A percentile compares a stretch with the other conserved stretches of the same genome.
Conservation (phyloP, 1,284 basidiomycete genomes). For the Anthracocystis panici-leucophaei region DNA sequence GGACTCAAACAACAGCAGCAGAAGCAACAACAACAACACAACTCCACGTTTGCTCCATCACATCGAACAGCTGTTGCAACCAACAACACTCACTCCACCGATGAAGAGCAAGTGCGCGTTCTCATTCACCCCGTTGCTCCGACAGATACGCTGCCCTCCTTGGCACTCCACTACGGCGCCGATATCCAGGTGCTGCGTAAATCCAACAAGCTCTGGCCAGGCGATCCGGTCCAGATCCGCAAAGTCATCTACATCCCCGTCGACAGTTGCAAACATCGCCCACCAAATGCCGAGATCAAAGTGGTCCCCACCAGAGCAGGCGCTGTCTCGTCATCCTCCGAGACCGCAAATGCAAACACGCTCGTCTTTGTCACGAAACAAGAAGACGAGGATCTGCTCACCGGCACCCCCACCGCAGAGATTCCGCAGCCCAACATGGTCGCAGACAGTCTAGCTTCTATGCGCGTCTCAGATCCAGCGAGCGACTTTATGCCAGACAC, state of each 20-base stretch:
- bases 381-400: conserved; percentile 38
- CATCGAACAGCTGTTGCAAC: background rate
- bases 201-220: conserved; percentile 66
- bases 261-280: conserved; percentile 58
- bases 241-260: conserved; percentile 65
- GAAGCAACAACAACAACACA: conserved; percentile 17
- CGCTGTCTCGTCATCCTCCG: conserved; percentile 18
- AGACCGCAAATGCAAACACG: conserved; percentile 4
- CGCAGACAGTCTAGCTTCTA: conserved; percentile 17
- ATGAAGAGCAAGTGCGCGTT: conserved; percentile 42
- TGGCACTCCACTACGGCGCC: conserved; percentile 66
- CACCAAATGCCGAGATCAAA: conserved; percentile 55
- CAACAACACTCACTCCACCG: background rate
- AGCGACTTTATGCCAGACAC: conserved; percentile 52
- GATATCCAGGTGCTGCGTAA: conserved; percentile 61
- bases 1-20: conserved; percentile 42
- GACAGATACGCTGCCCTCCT: conserved; percentile 57
- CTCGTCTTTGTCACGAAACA: conserved; percentile 43
- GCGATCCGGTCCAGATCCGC: conserved; percentile 65
- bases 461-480: conserved; percentile 33
- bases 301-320: conserved; percentile 23
- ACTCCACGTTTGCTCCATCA: background rate
- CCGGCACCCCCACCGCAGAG: conserved; percentile 26
- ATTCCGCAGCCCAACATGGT: conserved; percentile 18
- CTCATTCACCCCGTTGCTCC: conserved; percentile 64